Base-by-base conservation (phyloP, 2,329 filamentous ascomycete genomes). In the Apiospora sp. region DNA sequence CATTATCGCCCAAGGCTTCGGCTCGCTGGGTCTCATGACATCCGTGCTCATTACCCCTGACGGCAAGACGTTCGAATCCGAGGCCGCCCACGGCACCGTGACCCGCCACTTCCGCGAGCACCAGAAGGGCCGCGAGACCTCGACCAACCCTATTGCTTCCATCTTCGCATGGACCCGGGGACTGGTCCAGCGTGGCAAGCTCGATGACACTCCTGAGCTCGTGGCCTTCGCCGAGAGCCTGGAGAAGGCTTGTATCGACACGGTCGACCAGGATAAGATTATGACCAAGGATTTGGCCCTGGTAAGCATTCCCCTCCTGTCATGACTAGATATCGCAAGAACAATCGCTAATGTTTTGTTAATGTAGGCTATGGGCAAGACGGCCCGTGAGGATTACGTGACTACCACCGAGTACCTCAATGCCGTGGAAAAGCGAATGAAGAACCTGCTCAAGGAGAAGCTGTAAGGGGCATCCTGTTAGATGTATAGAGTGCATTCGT, bases 281-380 rank as follows among this genome's bases (percentile, higher is more conserved):
- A 99, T 98, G 96, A 99, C 96, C 84, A 99, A 99, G 91, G 96
- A 99, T 85, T 86, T 99, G 79, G 96, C 96, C n/a, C 90, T 98
- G 73, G 58, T 64, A 64, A 64, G 58, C 19, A 3, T 41, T 34
- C 14, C 24, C 54, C 10, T 64, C 4, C 58, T 24, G 24, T 8
- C 22, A 8, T 24, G 19, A 37, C 7, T 2, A 41, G 22, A 41
- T n/a, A 3, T n/a, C 19, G 22, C 30, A 7, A 41, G 58, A 37
- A 37, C 24, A 1, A 41, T 64, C 19, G 58, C 58, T 64, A 41
- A 64, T 41, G 10, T n/a, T 64, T 64, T 13, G 30, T 19, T 64
- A 10, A 10, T 30, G 13, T 22, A 64, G 58, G 93, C 95, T 68
- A 96, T 94, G 83, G 96, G 96, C 80, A 95, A 95, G 89, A 95